Percentiles rank a stretch among this genome's conserved stretches.
Evolutionary conservation across 2,329 filamentous ascomycete species (phyloP).

Genomic region (Pseudogymnoascus sp.): DNA sequence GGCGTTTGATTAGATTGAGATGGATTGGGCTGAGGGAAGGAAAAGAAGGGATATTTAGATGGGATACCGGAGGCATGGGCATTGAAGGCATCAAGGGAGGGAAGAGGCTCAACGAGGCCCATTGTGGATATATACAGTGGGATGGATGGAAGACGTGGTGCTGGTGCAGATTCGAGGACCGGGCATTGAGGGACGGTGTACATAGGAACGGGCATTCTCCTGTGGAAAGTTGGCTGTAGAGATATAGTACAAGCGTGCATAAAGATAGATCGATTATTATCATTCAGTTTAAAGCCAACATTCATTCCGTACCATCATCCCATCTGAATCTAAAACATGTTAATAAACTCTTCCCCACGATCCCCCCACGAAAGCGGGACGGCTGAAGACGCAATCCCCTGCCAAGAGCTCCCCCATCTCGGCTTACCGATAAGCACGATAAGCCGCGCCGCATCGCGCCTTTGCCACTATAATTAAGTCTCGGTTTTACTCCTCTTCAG

Average conservation of each 20-base stretch:
- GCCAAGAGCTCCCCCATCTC: not conserved
- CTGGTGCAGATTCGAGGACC: not conserved
- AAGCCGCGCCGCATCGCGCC: not conserved
- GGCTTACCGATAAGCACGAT: slow-evolving; percentile 3
- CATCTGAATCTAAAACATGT: not conserved
- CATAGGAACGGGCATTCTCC: not conserved
- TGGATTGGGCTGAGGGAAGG: not conserved
- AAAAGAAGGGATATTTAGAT: not conserved
- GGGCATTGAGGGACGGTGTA: not conserved
- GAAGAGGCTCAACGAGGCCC: not conserved
- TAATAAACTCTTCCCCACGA: not conserved
- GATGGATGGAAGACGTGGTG: not conserved
- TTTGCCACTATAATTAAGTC: not conserved
- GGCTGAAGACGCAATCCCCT: not conserved
- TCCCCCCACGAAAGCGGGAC: not conserved
- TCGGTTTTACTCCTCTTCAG: not conserved
- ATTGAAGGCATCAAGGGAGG: not conserved
- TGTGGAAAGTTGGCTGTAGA: slow-evolving; percentile 1
- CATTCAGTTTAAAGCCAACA: not conserved
- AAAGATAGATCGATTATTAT: slow-evolving; percentile 1
- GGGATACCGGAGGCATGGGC: not conserved
- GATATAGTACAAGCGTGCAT: not conserved
- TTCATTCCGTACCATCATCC: not conserved
- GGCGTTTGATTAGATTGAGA: slow-evolving; percentile 47
- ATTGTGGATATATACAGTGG: slow-evolving; percentile 1